phyloP scores from a whole-genome alignment of 2,329 filamentous ascomycete genomes.

The Nigrospora osmanthi region DNA sequence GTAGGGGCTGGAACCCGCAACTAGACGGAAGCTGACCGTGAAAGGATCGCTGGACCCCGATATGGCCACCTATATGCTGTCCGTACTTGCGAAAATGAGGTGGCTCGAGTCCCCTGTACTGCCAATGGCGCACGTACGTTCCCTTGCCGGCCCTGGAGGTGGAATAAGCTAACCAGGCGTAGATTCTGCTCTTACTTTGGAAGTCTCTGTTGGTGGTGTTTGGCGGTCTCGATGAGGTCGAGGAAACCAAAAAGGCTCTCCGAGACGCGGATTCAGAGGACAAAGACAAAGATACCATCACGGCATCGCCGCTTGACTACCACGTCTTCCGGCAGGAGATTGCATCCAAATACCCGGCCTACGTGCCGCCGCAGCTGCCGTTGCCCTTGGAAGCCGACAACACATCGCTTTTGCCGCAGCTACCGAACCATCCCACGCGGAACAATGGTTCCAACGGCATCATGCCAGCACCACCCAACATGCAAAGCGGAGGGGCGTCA shows the following conservation, averaged over 20 bases:
- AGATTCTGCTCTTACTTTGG: slow-evolving; percentile 81
- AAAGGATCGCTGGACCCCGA: slow-evolving; percentile 54
- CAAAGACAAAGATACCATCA: slow-evolving; percentile 71
- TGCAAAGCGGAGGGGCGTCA: slow-evolving; percentile 56
- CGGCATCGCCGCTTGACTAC: slow-evolving; percentile 90
- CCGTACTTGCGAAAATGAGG: slow-evolving; percentile 58
- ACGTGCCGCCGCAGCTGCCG: slow-evolving; percentile 76
- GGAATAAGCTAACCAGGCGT: not conserved
- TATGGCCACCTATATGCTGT: slow-evolving; percentile 65
- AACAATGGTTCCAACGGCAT: slow-evolving; percentile 54
- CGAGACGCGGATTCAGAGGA: slow-evolving; percentile 50
- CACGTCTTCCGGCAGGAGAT: slow-evolving; percentile 95
- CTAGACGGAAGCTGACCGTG: slow-evolving; percentile 11
- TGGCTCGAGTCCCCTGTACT: slow-evolving; percentile 62
- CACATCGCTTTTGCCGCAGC: slow-evolving; percentile 79
- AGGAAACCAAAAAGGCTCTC: slow-evolving; percentile 65
- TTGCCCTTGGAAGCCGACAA: slow-evolving; percentile 86
- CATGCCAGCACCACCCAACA: slow-evolving; percentile 45
- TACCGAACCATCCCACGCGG: slow-evolving; percentile 66
- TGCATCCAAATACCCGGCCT: slow-evolving; percentile 94
- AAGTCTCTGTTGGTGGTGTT: slow-evolving; percentile 83
- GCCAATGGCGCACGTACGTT: slow-evolving; percentile 55
- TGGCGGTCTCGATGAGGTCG: slow-evolving; percentile 68
- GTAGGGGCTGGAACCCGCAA: slow-evolving; percentile 15
- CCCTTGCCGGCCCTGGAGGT: not conserved